Percentiles rank a stretch among this genome's conserved stretches.
Evolutionary conservation across 1,284 basidiomycete genomes (phyloP).

Genomic region (Cryptococcus sp.): DNA sequence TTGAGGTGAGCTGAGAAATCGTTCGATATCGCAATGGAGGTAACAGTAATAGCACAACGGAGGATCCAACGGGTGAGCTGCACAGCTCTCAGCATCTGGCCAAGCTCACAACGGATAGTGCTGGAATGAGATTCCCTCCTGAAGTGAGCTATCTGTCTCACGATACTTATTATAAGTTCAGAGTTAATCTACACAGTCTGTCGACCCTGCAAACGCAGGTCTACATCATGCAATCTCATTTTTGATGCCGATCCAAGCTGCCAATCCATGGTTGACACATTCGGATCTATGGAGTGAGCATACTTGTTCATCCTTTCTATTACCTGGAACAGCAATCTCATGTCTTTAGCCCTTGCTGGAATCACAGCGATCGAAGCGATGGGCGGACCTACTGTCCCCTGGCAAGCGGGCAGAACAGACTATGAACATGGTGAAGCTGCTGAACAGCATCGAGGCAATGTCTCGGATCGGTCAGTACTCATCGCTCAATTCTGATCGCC

Average conservation of each 20-base stretch:
- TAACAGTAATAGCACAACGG: conserved; percentile 48
- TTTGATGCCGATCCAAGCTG: conserved; percentile 51
- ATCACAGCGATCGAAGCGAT: conserved; percentile 52
- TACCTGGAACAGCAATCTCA: conserved; percentile 16
- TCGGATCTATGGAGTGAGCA: conserved; percentile 49
- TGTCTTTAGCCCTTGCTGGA: conserved; percentile 45
- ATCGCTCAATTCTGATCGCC: neutral
- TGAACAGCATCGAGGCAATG: conserved; percentile 43
- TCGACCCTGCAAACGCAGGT: conserved; percentile 48
- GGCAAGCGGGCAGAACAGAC: conserved; percentile 52
- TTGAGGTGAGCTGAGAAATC: conserved; percentile 24
- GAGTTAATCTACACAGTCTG: conserved; percentile 21
- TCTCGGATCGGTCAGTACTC: conserved; percentile 36
- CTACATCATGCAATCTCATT: conserved; percentile 53
- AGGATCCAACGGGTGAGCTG: conserved; percentile 50
- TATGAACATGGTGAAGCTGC: conserved; percentile 46
- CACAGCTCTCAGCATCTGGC: neutral
- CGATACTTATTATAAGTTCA: no score
- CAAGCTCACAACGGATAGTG: conserved; percentile 16
- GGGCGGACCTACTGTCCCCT: conserved; percentile 51
- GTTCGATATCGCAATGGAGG: neutral
- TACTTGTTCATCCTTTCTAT: neutral
- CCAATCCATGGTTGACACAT: conserved; percentile 54
- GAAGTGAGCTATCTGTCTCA: conserved; percentile 32
- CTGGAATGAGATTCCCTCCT: conserved; percentile 49